Conservation (phyloP, 2,329 filamentous ascomycete species). For the Alternaria brassicae region DNA sequence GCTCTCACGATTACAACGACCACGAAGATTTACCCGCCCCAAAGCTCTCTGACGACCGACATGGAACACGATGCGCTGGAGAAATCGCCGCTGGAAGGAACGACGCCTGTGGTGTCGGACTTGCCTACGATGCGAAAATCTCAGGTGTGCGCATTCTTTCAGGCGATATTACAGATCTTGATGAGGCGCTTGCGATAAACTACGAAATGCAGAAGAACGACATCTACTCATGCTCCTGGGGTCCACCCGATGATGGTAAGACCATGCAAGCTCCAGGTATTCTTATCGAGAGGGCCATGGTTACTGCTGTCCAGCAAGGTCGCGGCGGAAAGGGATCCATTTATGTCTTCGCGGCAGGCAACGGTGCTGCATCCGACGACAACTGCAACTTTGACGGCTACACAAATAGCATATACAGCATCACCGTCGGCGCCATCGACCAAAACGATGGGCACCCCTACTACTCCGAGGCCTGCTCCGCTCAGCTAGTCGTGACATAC, state of each 20-base stretch:
- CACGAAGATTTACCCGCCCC: conserved; percentile 79
- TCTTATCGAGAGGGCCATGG: conserved; percentile 86
- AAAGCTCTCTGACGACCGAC: conserved; percentile 80
- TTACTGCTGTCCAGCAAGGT: conserved; percentile 89
- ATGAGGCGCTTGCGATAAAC: conserved; percentile 92
- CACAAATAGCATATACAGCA: conserved; percentile 99
- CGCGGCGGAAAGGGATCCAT: conserved; percentile 84
- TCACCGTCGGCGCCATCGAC: conserved; percentile 93
- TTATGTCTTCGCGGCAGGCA: conserved; percentile 96
- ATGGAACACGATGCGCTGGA: conserved; percentile 93
- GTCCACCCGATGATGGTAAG: conserved; percentile 88
- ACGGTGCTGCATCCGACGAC: conserved; percentile 84
- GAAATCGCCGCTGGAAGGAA: conserved; percentile 94
- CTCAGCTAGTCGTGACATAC: conserved; percentile 94
- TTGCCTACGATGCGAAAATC: conserved; percentile 90
- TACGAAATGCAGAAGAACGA: conserved; percentile 91
- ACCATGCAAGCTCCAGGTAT: conserved; percentile 95
- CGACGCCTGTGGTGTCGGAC: conserved; percentile 91
- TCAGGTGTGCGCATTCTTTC: conserved; percentile 92
- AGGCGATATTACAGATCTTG: conserved; percentile 86
- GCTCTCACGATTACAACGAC: conserved; percentile 97
- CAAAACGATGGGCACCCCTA: conserved; percentile 86
- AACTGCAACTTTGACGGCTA: conserved; percentile 99
- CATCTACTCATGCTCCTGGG: conserved; percentile 99
- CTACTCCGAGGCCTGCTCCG: conserved; percentile 96